Base-by-base conservation (phyloP, 176 grass and related monocot species). In the Oryza glumipatula region DNA sequence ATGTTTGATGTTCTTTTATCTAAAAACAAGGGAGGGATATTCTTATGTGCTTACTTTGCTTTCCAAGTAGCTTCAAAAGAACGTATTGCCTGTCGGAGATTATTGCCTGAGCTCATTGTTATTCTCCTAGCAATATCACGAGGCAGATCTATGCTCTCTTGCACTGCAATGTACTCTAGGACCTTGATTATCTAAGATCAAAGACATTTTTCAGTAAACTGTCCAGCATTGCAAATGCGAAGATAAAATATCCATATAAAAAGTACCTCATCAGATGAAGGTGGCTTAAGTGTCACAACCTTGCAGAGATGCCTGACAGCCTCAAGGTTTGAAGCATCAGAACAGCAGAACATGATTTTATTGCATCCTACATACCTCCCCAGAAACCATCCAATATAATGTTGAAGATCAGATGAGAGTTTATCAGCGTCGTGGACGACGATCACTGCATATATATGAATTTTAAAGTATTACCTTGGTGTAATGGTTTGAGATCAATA, bases 31-130 rank as follows among this genome's bases (percentile, higher is more conserved):
- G 54, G 22, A 11, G 21, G 48, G 67, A 67, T 21, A 32, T 69
- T 35, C n/a, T 58, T 21, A 15, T 72, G 32, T 76, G 26, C 82
- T 85, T 94, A 94, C 92, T 83, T 80, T 89, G 81, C 75, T 64
- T 85, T 91, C 87, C 89, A 94, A 2, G 87, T 89, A 73, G 92
- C 89, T 87, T 94, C 92, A 68, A 92, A 94, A 67, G 92, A 92
- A 75, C 87, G 92, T 82, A 94, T 92, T 92, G 92, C 81, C 56
- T 94, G 92, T 73, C 81, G 73, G 72, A 91, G 92, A 83, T 94
- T 94, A 76, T 88, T 75, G 52, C 72, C 87, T 67, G 92, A 80
- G 3, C 80, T 82, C 1, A 69, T 56, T 76, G 81, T 85, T 72
- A 94, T 89, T 69, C 84, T 91, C 71, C 65, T 92, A 13, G 89